A percentile compares a stretch with the other conserved stretches of the same genome.
These are phyloP conservation scores for Rhizophagus prolifer DNA, from an alignment of 192 early-diverging fungal genomes.

Conservation along the genomic window DNA sequence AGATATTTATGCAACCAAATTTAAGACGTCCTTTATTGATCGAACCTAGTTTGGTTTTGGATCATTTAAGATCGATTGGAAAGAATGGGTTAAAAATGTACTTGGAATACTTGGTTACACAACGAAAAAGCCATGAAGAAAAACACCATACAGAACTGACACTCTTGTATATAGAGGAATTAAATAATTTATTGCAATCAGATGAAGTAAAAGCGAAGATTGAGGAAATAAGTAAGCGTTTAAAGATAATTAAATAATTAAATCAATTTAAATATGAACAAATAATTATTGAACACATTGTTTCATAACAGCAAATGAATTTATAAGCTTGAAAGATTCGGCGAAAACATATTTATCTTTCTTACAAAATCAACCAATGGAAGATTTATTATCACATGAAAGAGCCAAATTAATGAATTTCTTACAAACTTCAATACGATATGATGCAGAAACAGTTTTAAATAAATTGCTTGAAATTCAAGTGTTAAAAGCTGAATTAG, in stretches of 20 bases:
- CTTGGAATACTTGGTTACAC: constrained; percentile 53
- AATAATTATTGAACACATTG: constrained; percentile 15
- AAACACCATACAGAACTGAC: constrained; percentile 43
- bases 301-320: constrained; percentile 18
- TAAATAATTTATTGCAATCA: constrained; percentile 24
- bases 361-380: constrained; percentile 21
- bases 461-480: constrained; percentile 33
- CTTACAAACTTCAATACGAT: constrained; percentile 42
- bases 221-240: constrained; percentile 13
- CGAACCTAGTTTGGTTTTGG: constrained; percentile 39
- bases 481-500: constrained; percentile 45
- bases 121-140: constrained; percentile 43
- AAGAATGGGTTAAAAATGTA: constrained; percentile 40
- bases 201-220: constrained; percentile 6
- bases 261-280: neutral
- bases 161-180: constrained; percentile 40
- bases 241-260: neutral
- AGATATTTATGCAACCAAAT: constrained; percentile 44
- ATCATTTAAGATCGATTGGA: constrained; percentile 34
- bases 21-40: constrained; percentile 34
- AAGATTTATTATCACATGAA: constrained; percentile 32
- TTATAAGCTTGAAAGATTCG: constrained; percentile 9
- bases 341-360: constrained; percentile 33
- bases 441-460: constrained; percentile 39
- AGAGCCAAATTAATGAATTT: constrained; percentile 41